These are phyloP conservation scores for Akanthomyces muscarius DNA, from an alignment of 2,329 filamentous ascomycete genomes.

Conservation along the genomic window DNA sequence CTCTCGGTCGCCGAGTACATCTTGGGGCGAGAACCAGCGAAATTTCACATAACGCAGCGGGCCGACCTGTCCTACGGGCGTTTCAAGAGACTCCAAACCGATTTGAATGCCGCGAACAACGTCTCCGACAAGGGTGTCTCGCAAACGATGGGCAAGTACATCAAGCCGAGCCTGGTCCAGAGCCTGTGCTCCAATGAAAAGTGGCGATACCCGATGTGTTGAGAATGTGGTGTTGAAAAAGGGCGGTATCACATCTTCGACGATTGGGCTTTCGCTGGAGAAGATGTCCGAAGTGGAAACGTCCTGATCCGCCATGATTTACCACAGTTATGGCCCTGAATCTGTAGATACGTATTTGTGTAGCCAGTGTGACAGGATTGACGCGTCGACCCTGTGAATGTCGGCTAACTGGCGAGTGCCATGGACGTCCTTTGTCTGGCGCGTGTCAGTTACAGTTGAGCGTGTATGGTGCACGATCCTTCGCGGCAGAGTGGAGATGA, in stretches of 20 bases:
- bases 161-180: slow-evolving; percentile 39
- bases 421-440: background rate
- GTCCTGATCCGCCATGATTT: slow-evolving; percentile 15
- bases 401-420: background rate
- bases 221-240: slow-evolving; percentile 59
- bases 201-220: slow-evolving; percentile 51
- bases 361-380: background rate
- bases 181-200: slow-evolving; percentile 42
- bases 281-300: slow-evolving; percentile 15
- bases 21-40: slow-evolving; percentile 39
- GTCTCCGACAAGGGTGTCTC: slow-evolving; percentile 54
- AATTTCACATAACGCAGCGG: slow-evolving; percentile 45
- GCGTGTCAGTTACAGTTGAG: background rate
- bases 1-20: slow-evolving; percentile 30
- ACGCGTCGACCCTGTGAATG: background rate
- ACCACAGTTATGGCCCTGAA: no score
- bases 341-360: background rate
- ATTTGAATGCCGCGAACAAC: slow-evolving; percentile 58
- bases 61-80: slow-evolving; percentile 35
- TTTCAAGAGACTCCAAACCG: slow-evolving; percentile 41
- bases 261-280: slow-evolving; percentile 10
- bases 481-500: background rate
- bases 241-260: slow-evolving; percentile 30
- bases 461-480: background rate
- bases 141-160: slow-evolving; percentile 43